Percentiles rank a stretch among this genome's conserved stretches.
phyloP scores from a whole-genome alignment of 2,329 filamentous ascomycete species.

The Pseudogymnoascus sp. region DNA sequence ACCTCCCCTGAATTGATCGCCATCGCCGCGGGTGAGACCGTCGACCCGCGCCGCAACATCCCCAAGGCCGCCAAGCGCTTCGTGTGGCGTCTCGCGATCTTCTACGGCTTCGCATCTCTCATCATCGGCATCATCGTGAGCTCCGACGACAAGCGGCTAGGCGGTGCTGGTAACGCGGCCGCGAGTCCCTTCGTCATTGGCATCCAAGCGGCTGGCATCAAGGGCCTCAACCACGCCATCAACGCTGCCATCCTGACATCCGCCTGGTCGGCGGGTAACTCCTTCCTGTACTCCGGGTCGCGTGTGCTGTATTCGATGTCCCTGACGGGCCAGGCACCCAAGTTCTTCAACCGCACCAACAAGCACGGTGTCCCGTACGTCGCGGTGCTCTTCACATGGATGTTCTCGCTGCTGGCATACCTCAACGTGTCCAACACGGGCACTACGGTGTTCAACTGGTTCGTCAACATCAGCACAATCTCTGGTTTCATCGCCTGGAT shows the following conservation, averaged over 20 bases:
- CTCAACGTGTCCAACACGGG: constrained; percentile 60
- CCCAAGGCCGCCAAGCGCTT: constrained; percentile 58
- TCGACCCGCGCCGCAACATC: constrained; percentile 59
- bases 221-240: constrained; percentile 58
- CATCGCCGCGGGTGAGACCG: constrained; percentile 57
- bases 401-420: constrained; percentile 59
- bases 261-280: constrained; percentile 56
- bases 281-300: constrained; percentile 58
- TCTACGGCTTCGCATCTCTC: constrained; percentile 54
- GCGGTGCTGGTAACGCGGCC: constrained; percentile 40
- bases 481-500: constrained; percentile 56
- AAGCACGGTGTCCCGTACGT: constrained; percentile 54
- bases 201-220: constrained; percentile 60
- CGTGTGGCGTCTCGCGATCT: constrained; percentile 53
- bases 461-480: constrained; percentile 61
- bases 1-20: constrained; percentile 54
- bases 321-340: constrained; percentile 57
- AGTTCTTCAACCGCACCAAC: constrained; percentile 52
- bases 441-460: constrained; percentile 62
- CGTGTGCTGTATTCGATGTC: constrained; percentile 65
- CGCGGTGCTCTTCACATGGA: constrained; percentile 49
- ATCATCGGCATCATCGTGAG: constrained; percentile 56
- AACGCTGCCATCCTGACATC: constrained; percentile 63
- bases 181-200: constrained; percentile 48
- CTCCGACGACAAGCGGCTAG: constrained; percentile 55